phyloP scores from a whole-genome alignment of 441 rosid genomes.

The Syzygium syzygioides region DNA sequence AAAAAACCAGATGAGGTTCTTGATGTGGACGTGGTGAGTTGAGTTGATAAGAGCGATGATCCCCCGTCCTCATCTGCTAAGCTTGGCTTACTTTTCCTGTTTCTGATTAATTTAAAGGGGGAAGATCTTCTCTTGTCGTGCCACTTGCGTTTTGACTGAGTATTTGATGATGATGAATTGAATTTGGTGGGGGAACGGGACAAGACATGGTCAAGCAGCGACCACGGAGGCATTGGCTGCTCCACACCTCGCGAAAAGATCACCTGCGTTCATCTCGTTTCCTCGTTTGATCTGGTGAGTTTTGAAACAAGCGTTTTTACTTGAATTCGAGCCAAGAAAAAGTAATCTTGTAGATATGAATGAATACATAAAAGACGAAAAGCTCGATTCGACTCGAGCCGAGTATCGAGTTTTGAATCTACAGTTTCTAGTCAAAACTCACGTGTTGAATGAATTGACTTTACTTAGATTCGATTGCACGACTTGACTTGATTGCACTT shows the following conservation, averaged over 20 bases:
- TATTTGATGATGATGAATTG: background rate
- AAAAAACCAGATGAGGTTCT: background rate
- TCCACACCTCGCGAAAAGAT: background rate
- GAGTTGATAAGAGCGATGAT: background rate
- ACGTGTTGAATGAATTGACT: background rate
- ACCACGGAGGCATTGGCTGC: background rate
- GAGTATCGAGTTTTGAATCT: background rate
- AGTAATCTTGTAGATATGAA: background rate
- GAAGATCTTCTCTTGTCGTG: background rate
- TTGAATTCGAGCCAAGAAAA: background rate
- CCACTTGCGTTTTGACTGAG: background rate
- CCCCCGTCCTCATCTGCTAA: background rate
- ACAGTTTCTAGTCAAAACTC: rapidly evolving
- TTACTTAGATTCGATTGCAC: rapidly evolving
- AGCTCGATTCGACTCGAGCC: background rate
- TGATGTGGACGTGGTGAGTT: background rate
- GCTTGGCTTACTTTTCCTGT: background rate
- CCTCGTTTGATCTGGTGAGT: background rate
- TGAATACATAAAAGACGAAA: background rate
- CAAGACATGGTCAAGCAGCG: background rate
- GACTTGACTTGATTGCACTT: background rate
- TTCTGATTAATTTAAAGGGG: background rate
- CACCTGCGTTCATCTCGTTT: background rate
- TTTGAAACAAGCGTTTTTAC: background rate
- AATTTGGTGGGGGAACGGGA: background rate